Base-by-base conservation (phyloP, 2,329 filamentous ascomycete genomes). In the Colletotrichum tabaci region DNA sequence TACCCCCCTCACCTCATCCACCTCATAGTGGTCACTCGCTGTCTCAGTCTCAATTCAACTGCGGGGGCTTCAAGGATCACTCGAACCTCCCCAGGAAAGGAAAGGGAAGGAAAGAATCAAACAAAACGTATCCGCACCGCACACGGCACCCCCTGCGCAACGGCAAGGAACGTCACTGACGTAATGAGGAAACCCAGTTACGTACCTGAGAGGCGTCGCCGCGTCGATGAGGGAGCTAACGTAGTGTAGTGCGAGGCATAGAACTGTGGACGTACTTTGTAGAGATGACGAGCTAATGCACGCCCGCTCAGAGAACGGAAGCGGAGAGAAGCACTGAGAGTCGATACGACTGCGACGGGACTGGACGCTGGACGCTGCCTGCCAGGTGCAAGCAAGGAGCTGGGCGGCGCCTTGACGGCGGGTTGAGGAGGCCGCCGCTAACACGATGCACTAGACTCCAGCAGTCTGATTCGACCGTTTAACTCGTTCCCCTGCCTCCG, bases 181-280 rank as follows among this genome's bases (percentile, higher is more conserved):
- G 65, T 67, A 67, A 66, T 60, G 47, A 44, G 57, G 9, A 40
- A 52, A 46, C 26, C 35, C 21, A 38, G 52, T 46, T 61, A 64
- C 69, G 53, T 61, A 72, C 61, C 55, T n/a, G 30, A 35, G 30
- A 35, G 30, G 30, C 30, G 30, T 35, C 23, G 66, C 40, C 66
- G 69, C 69, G 69, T 68, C 66, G 57, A 53, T 13, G 38, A 55
- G 30, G 58, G 13, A 70, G 66, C 53, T 65, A 70, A 62, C 23
- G 64, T 52, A 40, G 44, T 42, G 49, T 35, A 35, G 30, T 35
- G 30, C 30, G 21, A 50, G 35, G 46, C 46, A 30, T 50, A n/a
- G 21, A 35, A 35, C 30, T 35, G 30, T 35, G 30, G 30, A 35
- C 30, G 15, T 26, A 21, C 26, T 30, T 30, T 30, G 26, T 61